Percentiles rank a stretch among this genome's conserved stretches.
These are phyloP conservation scores for Podaxis mareebaensis DNA, from an alignment of 768 basidiomycete species.

Conservation along the genomic window DNA sequence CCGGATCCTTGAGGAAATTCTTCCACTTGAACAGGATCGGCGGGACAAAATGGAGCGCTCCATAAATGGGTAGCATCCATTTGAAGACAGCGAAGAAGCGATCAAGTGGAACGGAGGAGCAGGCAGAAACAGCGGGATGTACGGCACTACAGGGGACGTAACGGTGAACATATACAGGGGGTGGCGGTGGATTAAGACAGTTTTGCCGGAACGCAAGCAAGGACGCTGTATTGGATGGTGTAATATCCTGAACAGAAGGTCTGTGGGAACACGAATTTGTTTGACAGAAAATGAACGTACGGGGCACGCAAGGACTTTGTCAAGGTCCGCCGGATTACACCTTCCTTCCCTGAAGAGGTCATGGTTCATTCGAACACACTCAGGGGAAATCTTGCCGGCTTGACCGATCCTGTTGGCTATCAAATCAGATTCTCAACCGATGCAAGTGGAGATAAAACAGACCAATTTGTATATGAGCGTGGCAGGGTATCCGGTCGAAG, in stretches of 20 bases:
- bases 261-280: background rate
- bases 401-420: slow-evolving; percentile 58
- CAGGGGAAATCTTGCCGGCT: slow-evolving; percentile 63
- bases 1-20: slow-evolving; percentile 64
- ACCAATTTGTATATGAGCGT: slow-evolving; percentile 77
- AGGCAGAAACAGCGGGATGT: slow-evolving; percentile 72
- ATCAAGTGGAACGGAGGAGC: slow-evolving; percentile 57
- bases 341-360: slow-evolving; percentile 57
- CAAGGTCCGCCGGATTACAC: slow-evolving; percentile 58
- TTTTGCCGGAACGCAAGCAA: slow-evolving; percentile 45
- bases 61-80: slow-evolving; percentile 85
- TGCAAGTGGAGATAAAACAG: slow-evolving; percentile 18
- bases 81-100: slow-evolving; percentile 80
- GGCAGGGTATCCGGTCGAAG: slow-evolving; percentile 83
- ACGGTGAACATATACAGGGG: slow-evolving; percentile 13
- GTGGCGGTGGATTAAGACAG: slow-evolving; percentile 33
- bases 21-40: slow-evolving; percentile 79
- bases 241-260: slow-evolving; percentile 45
- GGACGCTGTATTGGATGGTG: slow-evolving; percentile 46
- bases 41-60: slow-evolving; percentile 88
- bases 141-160: slow-evolving; percentile 71
- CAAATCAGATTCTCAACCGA: background rate
- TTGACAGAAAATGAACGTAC: slow-evolving; percentile 33
- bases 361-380: slow-evolving; percentile 61
- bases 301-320: slow-evolving; percentile 48